Percentiles rank a stretch among this genome's conserved stretches.
Evolutionary conservation across 163 green algal genomes (phyloP).

Genomic region (Volvox carteri): DNA sequence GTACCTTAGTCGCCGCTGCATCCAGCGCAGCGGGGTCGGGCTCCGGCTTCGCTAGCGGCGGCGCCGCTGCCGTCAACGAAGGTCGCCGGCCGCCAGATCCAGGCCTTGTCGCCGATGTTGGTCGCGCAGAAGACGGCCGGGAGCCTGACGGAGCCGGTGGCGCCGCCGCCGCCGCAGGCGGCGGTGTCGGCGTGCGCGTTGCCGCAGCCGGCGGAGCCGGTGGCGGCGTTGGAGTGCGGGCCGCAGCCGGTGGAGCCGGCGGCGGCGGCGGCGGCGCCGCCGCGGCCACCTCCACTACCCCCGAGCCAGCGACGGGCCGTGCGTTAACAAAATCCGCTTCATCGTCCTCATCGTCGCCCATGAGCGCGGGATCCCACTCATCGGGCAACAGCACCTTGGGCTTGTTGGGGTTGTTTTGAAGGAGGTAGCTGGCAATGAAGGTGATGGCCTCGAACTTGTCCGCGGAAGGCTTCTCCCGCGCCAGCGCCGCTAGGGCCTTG

Average conservation of each 20-base stretch:
- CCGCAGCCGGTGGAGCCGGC: neutral
- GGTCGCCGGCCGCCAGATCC: neutral
- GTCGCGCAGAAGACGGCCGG: neutral
- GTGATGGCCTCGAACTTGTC: conserved; percentile 76
- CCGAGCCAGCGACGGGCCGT: conserved; percentile 5
- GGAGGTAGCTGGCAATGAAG: conserved; percentile 84
- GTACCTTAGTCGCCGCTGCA: conserved; percentile 75
- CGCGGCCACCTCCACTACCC: neutral
- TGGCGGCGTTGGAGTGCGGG: neutral
- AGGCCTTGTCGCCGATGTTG: conserved; percentile 1
- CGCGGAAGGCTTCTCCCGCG: conserved; percentile 81
- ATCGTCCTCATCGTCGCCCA: conserved; percentile 71
- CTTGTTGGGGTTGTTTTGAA: conserved; percentile 91
- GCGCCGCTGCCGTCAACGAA: neutral
- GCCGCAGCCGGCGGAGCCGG: neutral
- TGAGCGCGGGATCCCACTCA: conserved; percentile 62
- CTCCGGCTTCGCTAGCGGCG: neutral
- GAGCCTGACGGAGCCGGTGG: neutral
- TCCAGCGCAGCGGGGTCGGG: conserved; percentile 46
- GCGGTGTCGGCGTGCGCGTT: neutral
- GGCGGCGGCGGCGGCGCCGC: neutral
- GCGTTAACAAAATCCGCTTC: conserved; percentile 69
- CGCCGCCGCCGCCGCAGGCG: too few species aligned
- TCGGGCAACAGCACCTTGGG: conserved; percentile 62
- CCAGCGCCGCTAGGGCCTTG: conserved; percentile 82